A percentile compares a stretch with the other conserved stretches of the same genome.
Evolutionary conservation across 2,329 filamentous ascomycete species (phyloP).

Genomic region (Polytolypa hystricis): DNA sequence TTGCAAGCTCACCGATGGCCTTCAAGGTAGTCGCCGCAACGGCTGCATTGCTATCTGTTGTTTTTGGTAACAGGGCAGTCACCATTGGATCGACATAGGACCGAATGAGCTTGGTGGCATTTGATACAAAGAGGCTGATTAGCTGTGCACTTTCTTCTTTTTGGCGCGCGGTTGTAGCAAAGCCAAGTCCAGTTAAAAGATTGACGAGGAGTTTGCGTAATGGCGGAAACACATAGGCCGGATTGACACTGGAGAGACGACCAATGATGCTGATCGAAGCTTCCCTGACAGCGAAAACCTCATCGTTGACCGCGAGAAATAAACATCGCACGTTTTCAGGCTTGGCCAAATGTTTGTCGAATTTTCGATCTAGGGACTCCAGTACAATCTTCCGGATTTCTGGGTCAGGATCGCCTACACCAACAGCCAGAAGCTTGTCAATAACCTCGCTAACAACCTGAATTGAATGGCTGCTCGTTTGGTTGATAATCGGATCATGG

Average conservation of each 20-base stretch:
- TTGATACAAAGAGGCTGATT: constrained; percentile 82
- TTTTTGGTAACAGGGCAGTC: constrained; percentile 78
- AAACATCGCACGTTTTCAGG: constrained; percentile 93
- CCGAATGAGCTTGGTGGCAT: constrained; percentile 85
- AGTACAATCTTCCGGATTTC: constrained; percentile 84
- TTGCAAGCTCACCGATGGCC: constrained; percentile 87
- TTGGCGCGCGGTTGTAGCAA: constrained; percentile 83
- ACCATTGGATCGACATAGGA: constrained; percentile 97
- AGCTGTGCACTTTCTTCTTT: constrained; percentile 95
- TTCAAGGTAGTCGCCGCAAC: constrained; percentile 93
- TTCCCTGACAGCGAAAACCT: constrained; percentile 83
- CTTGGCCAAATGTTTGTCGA: constrained; percentile 92
- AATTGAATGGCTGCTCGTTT: constrained; percentile 92
- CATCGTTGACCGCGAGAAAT: constrained; percentile 92
- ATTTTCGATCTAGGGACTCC: constrained; percentile 79
- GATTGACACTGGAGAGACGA: constrained; percentile 79
- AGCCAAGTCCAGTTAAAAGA: constrained; percentile 89
- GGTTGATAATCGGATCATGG: constrained; percentile 91
- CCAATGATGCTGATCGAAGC: constrained; percentile 95
- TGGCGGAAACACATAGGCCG: constrained; percentile 94
- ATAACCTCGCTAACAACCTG: constrained; percentile 97
- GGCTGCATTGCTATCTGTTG: constrained; percentile 69
- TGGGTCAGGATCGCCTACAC: constrained; percentile 81
- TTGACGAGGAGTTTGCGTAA: constrained; percentile 91
- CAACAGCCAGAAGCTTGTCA: constrained; percentile 88